A percentile compares a stretch with the other conserved stretches of the same genome.
Conservation (phyloP, 2,329 filamentous ascomycete genomes). For the Didymellaceae sp. region DNA sequence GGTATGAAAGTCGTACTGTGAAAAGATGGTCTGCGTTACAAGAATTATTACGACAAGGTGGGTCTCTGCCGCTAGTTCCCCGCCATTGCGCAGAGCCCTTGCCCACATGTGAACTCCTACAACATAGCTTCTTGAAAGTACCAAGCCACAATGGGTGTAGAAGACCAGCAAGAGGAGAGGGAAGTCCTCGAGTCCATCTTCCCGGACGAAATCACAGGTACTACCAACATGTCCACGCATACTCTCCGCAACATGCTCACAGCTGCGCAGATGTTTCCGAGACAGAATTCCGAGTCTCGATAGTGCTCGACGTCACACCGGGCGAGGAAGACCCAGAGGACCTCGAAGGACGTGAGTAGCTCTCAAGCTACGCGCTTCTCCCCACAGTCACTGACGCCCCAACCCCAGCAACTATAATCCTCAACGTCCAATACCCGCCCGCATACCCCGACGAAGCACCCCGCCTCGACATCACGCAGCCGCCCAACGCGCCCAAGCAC, state of each 20-base stretch:
- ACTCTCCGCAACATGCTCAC: background rate
- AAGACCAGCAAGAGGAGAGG: slow-evolving; percentile 94
- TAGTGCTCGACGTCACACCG: slow-evolving; percentile 76
- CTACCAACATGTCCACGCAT: slow-evolving; percentile 26
- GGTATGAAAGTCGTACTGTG: slow-evolving; percentile 4
- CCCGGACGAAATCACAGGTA: slow-evolving; percentile 94
- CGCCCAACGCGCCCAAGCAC: slow-evolving; percentile 73
- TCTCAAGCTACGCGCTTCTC: no score
- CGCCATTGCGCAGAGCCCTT: slow-evolving; percentile 15
- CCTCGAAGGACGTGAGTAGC: slow-evolving; percentile 61
- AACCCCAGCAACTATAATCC: slow-evolving; percentile 68
- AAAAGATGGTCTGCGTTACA: slow-evolving; percentile 1
- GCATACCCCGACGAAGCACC: slow-evolving; percentile 89
- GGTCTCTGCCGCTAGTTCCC: slow-evolving; percentile 13
- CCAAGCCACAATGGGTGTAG: slow-evolving; percentile 57
- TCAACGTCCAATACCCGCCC: slow-evolving; percentile 88
- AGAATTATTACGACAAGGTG: background rate
- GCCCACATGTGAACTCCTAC: slow-evolving; percentile 7
- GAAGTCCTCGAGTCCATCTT: slow-evolving; percentile 99
- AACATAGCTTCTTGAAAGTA: slow-evolving; percentile 5
- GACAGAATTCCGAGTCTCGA: slow-evolving; percentile 83
- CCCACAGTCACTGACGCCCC: no score
- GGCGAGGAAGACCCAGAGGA: slow-evolving; percentile 62
- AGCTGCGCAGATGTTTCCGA: slow-evolving; percentile 83
- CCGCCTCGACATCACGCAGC: slow-evolving; percentile 76